Percentiles rank a stretch among this genome's conserved stretches.
These are phyloP conservation scores for Cruciata laevipes DNA, from an alignment of 257 asterid genomes.

Conservation along the genomic window DNA sequence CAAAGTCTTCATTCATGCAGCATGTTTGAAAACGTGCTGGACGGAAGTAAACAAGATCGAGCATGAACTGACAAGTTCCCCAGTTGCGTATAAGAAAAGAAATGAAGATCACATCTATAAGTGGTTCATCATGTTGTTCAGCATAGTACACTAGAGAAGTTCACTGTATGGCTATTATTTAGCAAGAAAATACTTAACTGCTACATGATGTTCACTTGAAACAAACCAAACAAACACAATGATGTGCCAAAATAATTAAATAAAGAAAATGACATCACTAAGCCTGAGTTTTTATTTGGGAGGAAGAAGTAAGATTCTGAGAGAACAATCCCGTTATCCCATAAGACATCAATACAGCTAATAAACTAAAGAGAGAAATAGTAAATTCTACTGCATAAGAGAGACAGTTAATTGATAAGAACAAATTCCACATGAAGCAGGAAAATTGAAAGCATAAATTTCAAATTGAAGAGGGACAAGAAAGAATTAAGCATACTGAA, in stretches of 20 bases:
- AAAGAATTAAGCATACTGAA: background rate
- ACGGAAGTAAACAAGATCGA: background rate
- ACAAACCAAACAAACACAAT: background rate
- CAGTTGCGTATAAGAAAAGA: background rate
- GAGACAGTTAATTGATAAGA: too few relatives aligned
- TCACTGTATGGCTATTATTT: background rate
- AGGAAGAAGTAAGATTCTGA: too few relatives aligned
- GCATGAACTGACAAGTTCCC: background rate
- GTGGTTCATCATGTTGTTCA: background rate
- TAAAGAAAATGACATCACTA: too few relatives aligned
- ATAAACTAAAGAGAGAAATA: too few relatives aligned
- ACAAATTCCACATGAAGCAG: background rate
- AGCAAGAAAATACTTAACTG: background rate
- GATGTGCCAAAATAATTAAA: too few relatives aligned
- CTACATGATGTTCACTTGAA: background rate
- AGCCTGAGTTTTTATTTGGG: too few relatives aligned
- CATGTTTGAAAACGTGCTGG: background rate
- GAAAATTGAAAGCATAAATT: background rate
- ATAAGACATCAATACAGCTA: too few relatives aligned
- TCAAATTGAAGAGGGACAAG: background rate
- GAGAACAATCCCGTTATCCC: too few relatives aligned
- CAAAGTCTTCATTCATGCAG: slow-evolving; percentile 2
- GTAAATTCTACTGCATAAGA: too few relatives aligned
- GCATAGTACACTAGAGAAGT: slow-evolving; percentile 1
- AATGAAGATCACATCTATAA: background rate